Evolutionary conservation across 495 filamentous ascomycete species (phyloP).

Genomic region (Jackrogersella multiformis): DNA sequence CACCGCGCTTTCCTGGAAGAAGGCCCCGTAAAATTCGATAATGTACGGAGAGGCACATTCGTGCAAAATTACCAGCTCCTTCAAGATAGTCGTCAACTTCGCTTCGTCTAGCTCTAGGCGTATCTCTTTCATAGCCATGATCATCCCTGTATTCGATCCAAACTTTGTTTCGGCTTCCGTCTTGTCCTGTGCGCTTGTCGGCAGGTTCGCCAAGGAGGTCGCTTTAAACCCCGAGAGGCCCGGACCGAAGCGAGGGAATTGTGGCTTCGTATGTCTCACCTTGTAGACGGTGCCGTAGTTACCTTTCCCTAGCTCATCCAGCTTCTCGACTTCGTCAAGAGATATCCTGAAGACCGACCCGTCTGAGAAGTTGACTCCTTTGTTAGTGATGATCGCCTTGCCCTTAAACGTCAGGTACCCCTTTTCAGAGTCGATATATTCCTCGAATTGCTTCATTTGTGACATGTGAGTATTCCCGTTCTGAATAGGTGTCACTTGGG

Average conservation of each 20-base stretch:
- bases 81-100: slow-evolving; percentile 97
- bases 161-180: slow-evolving; percentile 37
- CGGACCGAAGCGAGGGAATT: slow-evolving; percentile 78
- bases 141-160: slow-evolving; percentile 65
- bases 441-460: slow-evolving; percentile 87
- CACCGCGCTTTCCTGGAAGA: slow-evolving; percentile 98
- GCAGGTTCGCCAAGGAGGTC: slow-evolving; percentile 44
- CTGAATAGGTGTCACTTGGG: slow-evolving; percentile 30
- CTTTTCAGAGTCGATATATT: slow-evolving; percentile 90
- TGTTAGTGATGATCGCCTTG: slow-evolving; percentile 86
- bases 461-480: slow-evolving; percentile 62
- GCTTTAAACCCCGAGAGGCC: slow-evolving; percentile 72
- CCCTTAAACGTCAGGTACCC: slow-evolving; percentile 93
- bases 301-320: slow-evolving; percentile 96
- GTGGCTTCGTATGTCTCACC: slow-evolving; percentile 84
- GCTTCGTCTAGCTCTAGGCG: slow-evolving; percentile 95
- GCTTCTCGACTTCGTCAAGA: slow-evolving; percentile 90
- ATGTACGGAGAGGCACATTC: slow-evolving; percentile 95
- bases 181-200: slow-evolving; percentile 47
- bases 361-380: slow-evolving; percentile 90
- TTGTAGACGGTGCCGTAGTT: slow-evolving; percentile 99
- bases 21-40: slow-evolving; percentile 98
- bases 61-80: slow-evolving; percentile 96
- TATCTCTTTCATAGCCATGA: slow-evolving; percentile 99
- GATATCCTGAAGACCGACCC: slow-evolving; percentile 94